Conservation (phyloP, 2,329 filamentous ascomycete genomes). For the Trematosphaeria pertusa region DNA sequence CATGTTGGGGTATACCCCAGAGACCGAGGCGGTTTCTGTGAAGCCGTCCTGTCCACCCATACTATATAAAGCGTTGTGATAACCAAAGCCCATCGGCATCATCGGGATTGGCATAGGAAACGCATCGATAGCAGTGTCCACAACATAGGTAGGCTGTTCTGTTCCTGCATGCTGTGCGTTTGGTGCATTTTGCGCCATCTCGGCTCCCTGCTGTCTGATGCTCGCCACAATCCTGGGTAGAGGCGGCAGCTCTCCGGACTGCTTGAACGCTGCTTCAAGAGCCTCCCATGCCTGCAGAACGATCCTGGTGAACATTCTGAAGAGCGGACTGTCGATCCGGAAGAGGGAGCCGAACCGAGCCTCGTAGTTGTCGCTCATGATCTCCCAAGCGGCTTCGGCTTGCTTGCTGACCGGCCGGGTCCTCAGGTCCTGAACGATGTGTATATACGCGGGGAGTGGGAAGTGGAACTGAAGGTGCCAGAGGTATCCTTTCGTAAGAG, state of each 20-base stretch:
- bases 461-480: slow-evolving; percentile 57
- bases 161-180: background rate
- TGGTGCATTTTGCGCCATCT: background rate
- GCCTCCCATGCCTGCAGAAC: slow-evolving; percentile 69
- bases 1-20: no score
- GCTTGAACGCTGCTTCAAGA: slow-evolving; percentile 37
- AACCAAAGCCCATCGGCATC: no score
- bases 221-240: slow-evolving; percentile 34
- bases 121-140: background rate
- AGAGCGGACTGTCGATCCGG: slow-evolving; percentile 30
- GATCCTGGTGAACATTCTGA: slow-evolving; percentile 58
- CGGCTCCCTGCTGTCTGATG: slow-evolving; percentile 23
- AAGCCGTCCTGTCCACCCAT: no score
- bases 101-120: no score
- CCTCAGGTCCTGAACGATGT: slow-evolving; percentile 53
- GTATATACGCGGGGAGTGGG: slow-evolving; percentile 58
- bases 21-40: no score
- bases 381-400: slow-evolving; percentile 51
- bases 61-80: background rate
- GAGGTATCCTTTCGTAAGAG: slow-evolving; percentile 49
- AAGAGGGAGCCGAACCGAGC: slow-evolving; percentile 35
- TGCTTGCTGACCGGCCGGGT: slow-evolving; percentile 44
- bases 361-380: slow-evolving; percentile 56
- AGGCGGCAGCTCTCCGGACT: slow-evolving; percentile 15
- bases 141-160: background rate